A percentile compares a stretch with the other conserved stretches of the same genome.
Conservation (phyloP, 192 early-diverging fungal species). For the Gorgonomyces haynaldii region DNA sequence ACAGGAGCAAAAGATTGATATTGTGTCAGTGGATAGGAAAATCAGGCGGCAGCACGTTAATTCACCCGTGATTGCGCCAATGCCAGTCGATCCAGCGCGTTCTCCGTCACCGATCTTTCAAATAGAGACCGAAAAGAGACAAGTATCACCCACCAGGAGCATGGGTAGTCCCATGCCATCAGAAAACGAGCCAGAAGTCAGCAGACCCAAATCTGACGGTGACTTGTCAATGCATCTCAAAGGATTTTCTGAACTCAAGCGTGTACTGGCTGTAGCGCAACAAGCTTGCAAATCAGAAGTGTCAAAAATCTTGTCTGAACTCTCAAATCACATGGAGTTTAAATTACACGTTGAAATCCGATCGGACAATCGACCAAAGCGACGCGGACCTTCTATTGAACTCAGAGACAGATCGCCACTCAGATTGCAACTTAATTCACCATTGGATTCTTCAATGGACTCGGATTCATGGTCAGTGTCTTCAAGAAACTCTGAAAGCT, state of each 20-base stretch:
- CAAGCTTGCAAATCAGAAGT: conserved; percentile 47
- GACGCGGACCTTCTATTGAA: no score
- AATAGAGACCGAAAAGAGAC: neutral
- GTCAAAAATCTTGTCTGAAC: conserved; percentile 48
- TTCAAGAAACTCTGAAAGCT: no score
- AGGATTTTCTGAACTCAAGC: conserved; percentile 38
- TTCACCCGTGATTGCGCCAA: conserved; percentile 4
- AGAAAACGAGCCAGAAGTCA: neutral
- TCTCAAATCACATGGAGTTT: conserved; percentile 40
- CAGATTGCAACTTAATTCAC: no score
- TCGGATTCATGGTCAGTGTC: no score
- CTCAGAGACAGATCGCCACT: no score
- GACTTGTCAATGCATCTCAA: conserved; percentile 22
- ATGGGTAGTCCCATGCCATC: neutral
- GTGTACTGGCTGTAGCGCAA: conserved; percentile 34
- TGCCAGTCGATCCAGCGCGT: neutral
- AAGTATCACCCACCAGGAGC: neutral
- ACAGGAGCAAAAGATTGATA: no score
- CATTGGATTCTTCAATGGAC: no score
- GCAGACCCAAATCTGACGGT: conserved; percentile 4
- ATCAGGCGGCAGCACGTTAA: neutral
- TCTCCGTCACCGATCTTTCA: neutral
- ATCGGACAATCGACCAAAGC: conserved; percentile 5
- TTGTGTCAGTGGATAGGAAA: no score
- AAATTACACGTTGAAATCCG: neutral